phyloP scores from a whole-genome alignment of 257 asterid genomes.

The Solanum sejunctum region DNA sequence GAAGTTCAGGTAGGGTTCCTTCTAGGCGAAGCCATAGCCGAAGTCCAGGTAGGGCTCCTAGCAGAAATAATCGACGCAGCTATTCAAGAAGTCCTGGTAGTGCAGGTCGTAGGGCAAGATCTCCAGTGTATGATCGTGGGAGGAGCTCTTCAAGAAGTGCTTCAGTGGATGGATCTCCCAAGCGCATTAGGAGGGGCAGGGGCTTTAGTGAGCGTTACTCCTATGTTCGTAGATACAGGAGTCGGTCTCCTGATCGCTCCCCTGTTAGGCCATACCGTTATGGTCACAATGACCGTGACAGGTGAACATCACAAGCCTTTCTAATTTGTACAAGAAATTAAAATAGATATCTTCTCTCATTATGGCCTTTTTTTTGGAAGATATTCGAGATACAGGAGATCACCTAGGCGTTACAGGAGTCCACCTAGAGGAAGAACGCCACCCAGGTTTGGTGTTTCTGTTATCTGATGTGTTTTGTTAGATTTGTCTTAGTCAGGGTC shows the following conservation, averaged over 20 bases:
- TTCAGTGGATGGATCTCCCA: slow-evolving; percentile 77
- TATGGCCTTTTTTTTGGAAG: slow-evolving; percentile 9
- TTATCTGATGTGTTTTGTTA: not conserved
- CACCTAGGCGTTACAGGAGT: slow-evolving; percentile 94
- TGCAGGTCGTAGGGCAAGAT: slow-evolving; percentile 53
- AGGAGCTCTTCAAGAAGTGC: slow-evolving; percentile 89
- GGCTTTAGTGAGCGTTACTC: slow-evolving; percentile 94
- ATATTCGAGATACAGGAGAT: slow-evolving; percentile 71
- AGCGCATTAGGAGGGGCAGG: slow-evolving; percentile 87
- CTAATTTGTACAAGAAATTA: not conserved
- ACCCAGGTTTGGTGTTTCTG: slow-evolving; percentile 45
- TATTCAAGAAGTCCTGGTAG: slow-evolving; percentile 60
- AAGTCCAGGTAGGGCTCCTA: slow-evolving; percentile 54
- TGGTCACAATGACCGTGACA: slow-evolving; percentile 69
- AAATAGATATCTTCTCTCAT: not conserved
- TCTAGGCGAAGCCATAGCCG: slow-evolving; percentile 54
- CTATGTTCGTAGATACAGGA: slow-evolving; percentile 66
- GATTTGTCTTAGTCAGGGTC: too few species aligned
- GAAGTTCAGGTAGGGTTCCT: slow-evolving; percentile 71
- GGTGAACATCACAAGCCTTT: slow-evolving; percentile 26
- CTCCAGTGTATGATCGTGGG: slow-evolving; percentile 55
- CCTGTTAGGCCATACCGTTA: slow-evolving; percentile 75
- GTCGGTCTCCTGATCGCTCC: slow-evolving; percentile 86
- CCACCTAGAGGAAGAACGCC: slow-evolving; percentile 94
- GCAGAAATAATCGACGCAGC: slow-evolving; percentile 50